Conservation (phyloP, 106 monocot genomes). For the Chionographis japonica region DNA sequence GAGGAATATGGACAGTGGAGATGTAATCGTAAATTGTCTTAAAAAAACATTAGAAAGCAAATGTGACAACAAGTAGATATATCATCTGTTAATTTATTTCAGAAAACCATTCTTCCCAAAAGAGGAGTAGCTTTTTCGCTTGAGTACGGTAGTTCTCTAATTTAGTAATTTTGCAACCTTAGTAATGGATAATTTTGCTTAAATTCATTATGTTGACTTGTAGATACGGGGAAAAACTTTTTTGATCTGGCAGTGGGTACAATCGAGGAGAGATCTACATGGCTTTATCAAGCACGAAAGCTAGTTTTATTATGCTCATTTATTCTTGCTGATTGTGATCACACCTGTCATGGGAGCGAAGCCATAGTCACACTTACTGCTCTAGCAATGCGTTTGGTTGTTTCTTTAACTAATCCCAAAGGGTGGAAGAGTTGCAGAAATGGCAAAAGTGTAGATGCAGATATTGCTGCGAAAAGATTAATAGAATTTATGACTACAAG, state of each 20-base stretch:
- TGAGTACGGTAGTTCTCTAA: neutral
- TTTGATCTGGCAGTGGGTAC: slow-evolving; percentile 66
- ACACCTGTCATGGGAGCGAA: slow-evolving; percentile 26
- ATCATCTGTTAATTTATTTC: too few species aligned
- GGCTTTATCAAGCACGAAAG: slow-evolving; percentile 77
- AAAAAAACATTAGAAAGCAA: too few species aligned
- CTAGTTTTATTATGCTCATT: slow-evolving; percentile 58
- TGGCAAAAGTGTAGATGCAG: slow-evolving; percentile 38
- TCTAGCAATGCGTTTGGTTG: slow-evolving; percentile 48
- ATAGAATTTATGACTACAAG: slow-evolving; percentile 49
- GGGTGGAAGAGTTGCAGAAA: slow-evolving; percentile 53
- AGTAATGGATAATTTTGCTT: neutral
- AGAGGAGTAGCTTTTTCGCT: too few species aligned
- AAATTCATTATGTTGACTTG: slow-evolving; percentile 12
- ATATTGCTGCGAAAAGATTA: slow-evolving; percentile 39
- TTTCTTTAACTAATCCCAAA: slow-evolving; percentile 72
- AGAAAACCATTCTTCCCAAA: too few species aligned
- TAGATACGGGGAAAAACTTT: slow-evolving; percentile 63
- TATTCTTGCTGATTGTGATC: slow-evolving; percentile 61
- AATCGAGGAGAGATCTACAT: slow-evolving; percentile 59
- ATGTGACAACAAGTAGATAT: too few species aligned
- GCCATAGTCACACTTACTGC: slow-evolving; percentile 39
- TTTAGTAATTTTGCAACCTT: neutral
- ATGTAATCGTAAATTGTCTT: too few species aligned
- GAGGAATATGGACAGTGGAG: too few species aligned